Evolutionary conservation across 2,329 filamentous ascomycete genomes (phyloP), one percentile per base, ranked within the genome.

Genomic region (Aspergillus sp.): DNA sequence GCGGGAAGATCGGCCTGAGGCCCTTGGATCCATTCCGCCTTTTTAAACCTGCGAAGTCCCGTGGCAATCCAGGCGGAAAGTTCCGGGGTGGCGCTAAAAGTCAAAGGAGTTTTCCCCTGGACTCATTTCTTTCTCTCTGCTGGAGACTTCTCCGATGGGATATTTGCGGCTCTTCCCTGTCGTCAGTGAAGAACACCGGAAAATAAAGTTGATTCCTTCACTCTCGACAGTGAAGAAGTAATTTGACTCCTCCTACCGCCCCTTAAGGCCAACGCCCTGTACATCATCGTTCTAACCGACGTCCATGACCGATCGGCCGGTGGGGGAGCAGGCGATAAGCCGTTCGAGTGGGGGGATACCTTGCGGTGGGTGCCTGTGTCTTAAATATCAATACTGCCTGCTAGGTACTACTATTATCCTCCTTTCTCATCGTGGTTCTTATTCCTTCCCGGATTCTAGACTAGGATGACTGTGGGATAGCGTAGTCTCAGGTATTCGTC

Each of bases 51-150:
- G 14, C 32, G 31, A 31, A 20, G 39, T 29, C 36, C 32, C 32
- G 62, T 62, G 62, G 62, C 62, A 63, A 63, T 62, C 61, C 52
- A 59, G 55, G 56, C 63, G 63, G 64, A 66, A 64, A 55, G 56
- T 54, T 55, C 63, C 64, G 59, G 63, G 55, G 61, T 62, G 59
- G 61, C 59, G 58, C 58, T 60, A 47, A n/a, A 16, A 29, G 22
- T 9, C 7, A 24, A 55, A 49, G 57, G 60, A 49, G 26, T 49
- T 53, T 39, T 55, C 49, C 36, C 31, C 42, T 16, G 24, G 42
- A 45, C 12, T 42, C 20, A 31, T 54, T 26, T 55, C 24, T 55
- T 36, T 18, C 22, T 49, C 24, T 46, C 18, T 29, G 26, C 6
- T 29, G 26, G 26, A 29, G 26, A 29, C 6, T 29, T 1, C 6